Evolutionary conservation across 345 rosid species (phyloP).

Genomic region (Arabis alpina): DNA sequence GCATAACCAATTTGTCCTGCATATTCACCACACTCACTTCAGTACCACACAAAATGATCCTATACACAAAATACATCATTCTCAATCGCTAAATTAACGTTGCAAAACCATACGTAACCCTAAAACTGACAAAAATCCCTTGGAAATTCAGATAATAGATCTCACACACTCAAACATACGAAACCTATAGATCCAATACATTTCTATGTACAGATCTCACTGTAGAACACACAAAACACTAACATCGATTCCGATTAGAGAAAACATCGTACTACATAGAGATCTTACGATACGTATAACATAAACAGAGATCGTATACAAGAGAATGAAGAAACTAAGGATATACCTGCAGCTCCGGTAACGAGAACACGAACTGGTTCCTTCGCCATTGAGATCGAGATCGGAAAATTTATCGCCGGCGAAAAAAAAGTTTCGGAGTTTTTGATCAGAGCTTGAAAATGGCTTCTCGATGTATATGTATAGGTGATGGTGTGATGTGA

Average conservation of each 20-base stretch:
- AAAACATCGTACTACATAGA: neutral
- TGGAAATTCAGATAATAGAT: no score
- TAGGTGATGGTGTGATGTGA: constrained; percentile 8
- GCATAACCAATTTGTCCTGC: constrained; percentile 99
- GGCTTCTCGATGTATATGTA: constrained; percentile 14
- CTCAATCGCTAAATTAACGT: neutral
- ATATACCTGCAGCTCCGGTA: constrained; percentile 95
- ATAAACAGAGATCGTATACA: neutral
- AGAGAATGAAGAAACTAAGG: constrained; percentile 9
- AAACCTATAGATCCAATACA: constrained; percentile 6
- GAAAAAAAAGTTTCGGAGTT: neutral
- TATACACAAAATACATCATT: neutral
- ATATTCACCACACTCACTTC: neutral
- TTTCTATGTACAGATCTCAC: constrained; percentile 16
- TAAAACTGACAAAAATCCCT: no score
- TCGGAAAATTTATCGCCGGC: constrained; percentile 31
- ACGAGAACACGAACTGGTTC: constrained; percentile 97
- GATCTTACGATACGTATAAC: constrained; percentile 28
- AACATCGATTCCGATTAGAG: neutral
- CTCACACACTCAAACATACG: constrained; percentile 9
- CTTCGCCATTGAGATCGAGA: constrained; percentile 64
- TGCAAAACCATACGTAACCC: neutral
- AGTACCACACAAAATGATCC: neutral
- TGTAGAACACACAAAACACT: neutral
- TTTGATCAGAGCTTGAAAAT: constrained; percentile 9